A percentile compares a stretch with the other conserved stretches of the same genome.
Evolutionary conservation across 257 asterid genomes (phyloP).

Genomic region (Przewalskia tangutica): DNA sequence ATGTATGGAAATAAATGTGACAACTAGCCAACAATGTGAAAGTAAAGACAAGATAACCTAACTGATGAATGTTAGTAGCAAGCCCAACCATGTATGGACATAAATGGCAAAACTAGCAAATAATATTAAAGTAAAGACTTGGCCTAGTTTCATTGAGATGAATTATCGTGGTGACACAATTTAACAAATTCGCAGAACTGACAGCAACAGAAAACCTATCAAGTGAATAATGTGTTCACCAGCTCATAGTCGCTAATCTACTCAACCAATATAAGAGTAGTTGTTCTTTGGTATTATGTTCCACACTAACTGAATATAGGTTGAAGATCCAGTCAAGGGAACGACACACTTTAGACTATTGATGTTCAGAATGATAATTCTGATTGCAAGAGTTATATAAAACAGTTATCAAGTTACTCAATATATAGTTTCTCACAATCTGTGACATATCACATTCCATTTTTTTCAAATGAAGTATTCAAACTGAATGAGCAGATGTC

Average conservation of each 20-base stretch:
- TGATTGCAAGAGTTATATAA: no score
- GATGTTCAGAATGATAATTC: no score
- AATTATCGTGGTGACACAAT: not conserved
- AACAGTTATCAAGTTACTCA: no score
- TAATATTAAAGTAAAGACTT: not conserved
- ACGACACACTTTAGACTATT: no score
- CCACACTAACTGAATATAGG: not conserved
- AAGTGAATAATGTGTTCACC: not conserved
- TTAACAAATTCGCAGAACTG: not conserved
- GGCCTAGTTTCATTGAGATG: not conserved
- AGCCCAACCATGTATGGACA: not conserved
- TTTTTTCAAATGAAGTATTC: not conserved
- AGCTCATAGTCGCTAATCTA: not conserved
- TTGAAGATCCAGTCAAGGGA: no score
- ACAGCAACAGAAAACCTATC: not conserved
- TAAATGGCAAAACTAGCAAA: not conserved
- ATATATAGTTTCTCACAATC: no score
- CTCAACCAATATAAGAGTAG: not conserved
- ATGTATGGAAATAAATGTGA: not conserved
- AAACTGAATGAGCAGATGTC: not conserved
- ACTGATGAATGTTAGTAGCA: not conserved
- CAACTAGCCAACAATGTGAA: not conserved
- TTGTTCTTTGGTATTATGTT: not conserved
- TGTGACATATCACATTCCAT: no score
- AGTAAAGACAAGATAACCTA: not conserved